Evolutionary conservation across 805 yeast species (phyloP).

Genomic region (Kuraishia piskuri): DNA sequence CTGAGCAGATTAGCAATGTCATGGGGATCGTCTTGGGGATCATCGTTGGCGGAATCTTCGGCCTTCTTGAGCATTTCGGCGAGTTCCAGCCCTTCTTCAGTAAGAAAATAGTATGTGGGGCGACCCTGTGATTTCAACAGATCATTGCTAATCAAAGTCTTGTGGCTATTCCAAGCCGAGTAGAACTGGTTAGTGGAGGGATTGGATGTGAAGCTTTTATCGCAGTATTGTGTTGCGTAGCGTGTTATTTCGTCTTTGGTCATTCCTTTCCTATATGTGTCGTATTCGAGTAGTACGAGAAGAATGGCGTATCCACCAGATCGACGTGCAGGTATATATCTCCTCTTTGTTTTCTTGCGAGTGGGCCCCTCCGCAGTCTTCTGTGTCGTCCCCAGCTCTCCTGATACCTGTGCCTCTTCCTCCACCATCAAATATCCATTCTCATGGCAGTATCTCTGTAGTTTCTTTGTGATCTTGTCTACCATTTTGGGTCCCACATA

Average conservation of each 20-base stretch:
- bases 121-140: slow-evolving; percentile 48
- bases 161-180: slow-evolving; percentile 70
- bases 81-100: slow-evolving; percentile 59
- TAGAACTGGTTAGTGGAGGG: slow-evolving; percentile 55
- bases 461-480: slow-evolving; percentile 33
- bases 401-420: slow-evolving; percentile 4
- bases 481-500: slow-evolving; percentile 71
- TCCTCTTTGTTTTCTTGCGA: slow-evolving; percentile 14
- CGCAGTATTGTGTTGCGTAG: slow-evolving; percentile 47
- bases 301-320: slow-evolving; percentile 85
- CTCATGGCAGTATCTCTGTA: slow-evolving; percentile 48
- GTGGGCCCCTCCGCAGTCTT: slow-evolving; percentile 2
- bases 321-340: slow-evolving; percentile 63
- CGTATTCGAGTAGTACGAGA: slow-evolving; percentile 45
- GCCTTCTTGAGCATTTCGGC: slow-evolving; percentile 48
- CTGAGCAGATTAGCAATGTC: not conserved
- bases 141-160: slow-evolving; percentile 52
- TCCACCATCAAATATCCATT: slow-evolving; percentile 39
- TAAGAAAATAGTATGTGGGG: slow-evolving; percentile 53
- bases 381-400: slow-evolving; percentile 2
- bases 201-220: slow-evolving; percentile 48
- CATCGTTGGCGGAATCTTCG: slow-evolving; percentile 16
- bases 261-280: slow-evolving; percentile 44
- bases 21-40: not conserved
- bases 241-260: slow-evolving; percentile 50